Evolutionary conservation across 2,329 filamentous ascomycete species (phyloP).

Genomic region (Aspergillus sp.): DNA sequence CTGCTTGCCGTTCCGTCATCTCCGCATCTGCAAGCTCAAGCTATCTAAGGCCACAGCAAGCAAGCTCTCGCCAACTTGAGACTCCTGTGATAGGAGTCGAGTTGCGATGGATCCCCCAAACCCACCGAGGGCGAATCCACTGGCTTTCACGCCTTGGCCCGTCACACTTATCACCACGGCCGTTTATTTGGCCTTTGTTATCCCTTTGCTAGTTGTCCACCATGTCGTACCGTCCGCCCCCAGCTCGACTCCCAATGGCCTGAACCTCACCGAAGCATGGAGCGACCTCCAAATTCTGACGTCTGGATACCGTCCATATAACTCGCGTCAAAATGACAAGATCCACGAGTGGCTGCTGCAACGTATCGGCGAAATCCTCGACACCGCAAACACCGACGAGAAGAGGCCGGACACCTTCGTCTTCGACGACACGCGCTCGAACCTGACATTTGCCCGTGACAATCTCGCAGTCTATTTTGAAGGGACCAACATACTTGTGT

Average conservation of each 20-base stretch:
- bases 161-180: constrained; percentile 77
- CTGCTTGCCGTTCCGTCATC: constrained; percentile 2
- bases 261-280: constrained; percentile 87
- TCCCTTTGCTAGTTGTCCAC: constrained; percentile 71
- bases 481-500: constrained; percentile 87
- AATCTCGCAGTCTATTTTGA: constrained; percentile 74
- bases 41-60: background rate
- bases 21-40: constrained; percentile 8
- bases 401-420: constrained; percentile 52
- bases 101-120: constrained; percentile 34
- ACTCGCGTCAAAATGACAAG: constrained; percentile 77
- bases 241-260: constrained; percentile 56
- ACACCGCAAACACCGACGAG: constrained; percentile 34
- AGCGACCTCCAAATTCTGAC: constrained; percentile 75
- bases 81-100: constrained; percentile 6
- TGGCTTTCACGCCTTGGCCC: constrained; percentile 77
- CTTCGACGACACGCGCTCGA: constrained; percentile 77
- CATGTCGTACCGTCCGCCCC: constrained; percentile 71
- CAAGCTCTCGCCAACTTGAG: background rate
- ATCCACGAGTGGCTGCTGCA: constrained; percentile 74
- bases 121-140: constrained; percentile 39
- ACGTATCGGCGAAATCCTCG: constrained; percentile 69
- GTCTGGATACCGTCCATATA: constrained; percentile 79
- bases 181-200: constrained; percentile 75
- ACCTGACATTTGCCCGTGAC: constrained; percentile 67